phyloP scores from a whole-genome alignment of 208 protist genomes.

The Willaertia magna region DNA sequence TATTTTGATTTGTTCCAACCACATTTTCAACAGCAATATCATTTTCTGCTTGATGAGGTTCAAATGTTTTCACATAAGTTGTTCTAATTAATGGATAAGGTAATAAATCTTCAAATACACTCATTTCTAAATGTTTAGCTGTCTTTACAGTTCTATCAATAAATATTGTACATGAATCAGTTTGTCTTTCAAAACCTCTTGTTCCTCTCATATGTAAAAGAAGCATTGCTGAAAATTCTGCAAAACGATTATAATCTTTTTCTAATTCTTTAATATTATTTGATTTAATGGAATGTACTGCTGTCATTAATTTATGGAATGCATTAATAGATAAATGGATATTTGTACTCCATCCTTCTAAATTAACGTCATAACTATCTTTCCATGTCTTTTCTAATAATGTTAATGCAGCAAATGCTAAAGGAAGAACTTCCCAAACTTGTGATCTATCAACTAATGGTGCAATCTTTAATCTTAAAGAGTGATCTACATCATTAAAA shows the following conservation, averaged over 20 bases:
- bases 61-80: background rate
- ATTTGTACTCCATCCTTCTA: constrained; percentile 8
- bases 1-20: background rate
- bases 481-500: background rate
- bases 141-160: background rate
- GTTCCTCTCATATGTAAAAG: background rate
- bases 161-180: background rate
- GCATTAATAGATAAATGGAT: background rate
- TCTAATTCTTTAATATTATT: background rate
- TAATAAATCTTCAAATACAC: background rate
- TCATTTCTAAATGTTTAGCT: background rate
- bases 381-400: background rate
- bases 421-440: background rate
- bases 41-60: background rate
- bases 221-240: background rate
- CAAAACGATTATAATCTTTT: background rate
- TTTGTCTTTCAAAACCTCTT: background rate
- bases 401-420: background rate
- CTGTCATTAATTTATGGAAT: background rate
- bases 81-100: background rate
- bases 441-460: background rate
- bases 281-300: background rate
- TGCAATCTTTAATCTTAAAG: background rate
- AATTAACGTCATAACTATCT: background rate
- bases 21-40: background rate